phyloP scores from a whole-genome alignment of 1,139 yeast species.

The Kurtzmaniella natalensis region DNA sequence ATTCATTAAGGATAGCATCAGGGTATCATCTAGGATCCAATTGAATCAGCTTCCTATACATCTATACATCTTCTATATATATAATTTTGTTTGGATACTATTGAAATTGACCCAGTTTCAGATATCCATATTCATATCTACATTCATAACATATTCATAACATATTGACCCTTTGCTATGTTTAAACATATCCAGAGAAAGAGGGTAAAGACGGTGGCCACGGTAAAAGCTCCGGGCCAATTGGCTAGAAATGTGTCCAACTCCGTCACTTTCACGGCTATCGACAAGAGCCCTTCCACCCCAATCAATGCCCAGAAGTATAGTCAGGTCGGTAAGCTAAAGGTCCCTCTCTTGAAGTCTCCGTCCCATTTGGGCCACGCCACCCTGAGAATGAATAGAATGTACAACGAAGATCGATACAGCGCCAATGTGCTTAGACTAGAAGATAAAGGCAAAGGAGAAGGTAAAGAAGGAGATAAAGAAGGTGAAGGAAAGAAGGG shows the following conservation, averaged over 20 bases:
- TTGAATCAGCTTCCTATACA: too few species aligned
- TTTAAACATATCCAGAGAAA: too few species aligned
- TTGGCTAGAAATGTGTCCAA: constrained; percentile 16
- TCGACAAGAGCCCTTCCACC: constrained; percentile 14
- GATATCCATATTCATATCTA: too few species aligned
- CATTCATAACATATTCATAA: too few species aligned
- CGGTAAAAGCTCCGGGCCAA: too few species aligned
- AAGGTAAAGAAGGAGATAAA: neutral
- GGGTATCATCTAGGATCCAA: too few species aligned
- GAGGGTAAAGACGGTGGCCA: too few species aligned
- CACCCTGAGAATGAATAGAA: constrained; percentile 70
- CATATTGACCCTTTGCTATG: too few species aligned
- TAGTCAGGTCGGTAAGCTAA: constrained; percentile 23
- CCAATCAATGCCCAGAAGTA: constrained; percentile 11
- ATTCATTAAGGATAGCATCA: too few species aligned
- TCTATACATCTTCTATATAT: too few species aligned
- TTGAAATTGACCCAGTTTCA: too few species aligned
- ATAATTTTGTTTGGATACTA: too few species aligned
- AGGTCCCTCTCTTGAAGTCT: constrained; percentile 57
- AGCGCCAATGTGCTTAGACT: constrained; percentile 54
- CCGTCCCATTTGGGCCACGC: constrained; percentile 81
- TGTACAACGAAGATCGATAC: constrained; percentile 78
- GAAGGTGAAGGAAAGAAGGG: neutral
- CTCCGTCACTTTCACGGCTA: constrained; percentile 25
- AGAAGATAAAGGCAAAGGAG: neutral